Conservation (phyloP, 768 basidiomycete genomes). For the Mycena galopus region DNA sequence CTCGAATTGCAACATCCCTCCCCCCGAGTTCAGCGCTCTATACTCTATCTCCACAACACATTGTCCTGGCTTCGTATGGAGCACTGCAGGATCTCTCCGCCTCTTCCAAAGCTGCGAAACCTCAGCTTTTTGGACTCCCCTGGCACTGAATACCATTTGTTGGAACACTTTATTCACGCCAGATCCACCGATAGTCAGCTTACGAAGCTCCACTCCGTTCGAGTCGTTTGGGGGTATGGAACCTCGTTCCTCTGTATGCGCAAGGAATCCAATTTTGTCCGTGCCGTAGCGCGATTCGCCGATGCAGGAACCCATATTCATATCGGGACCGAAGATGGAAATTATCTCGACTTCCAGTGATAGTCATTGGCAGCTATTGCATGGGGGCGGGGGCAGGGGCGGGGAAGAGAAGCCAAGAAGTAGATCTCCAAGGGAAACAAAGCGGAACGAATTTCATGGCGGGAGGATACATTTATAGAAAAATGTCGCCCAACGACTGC, state of each 20-base stretch:
- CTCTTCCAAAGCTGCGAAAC: neutral
- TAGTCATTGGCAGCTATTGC: neutral
- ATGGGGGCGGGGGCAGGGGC: too few species aligned
- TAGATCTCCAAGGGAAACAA: too few species aligned
- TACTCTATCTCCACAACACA: neutral
- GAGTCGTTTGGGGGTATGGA: neutral
- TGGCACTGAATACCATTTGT: neutral
- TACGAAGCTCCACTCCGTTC: neutral
- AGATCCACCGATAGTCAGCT: neutral
- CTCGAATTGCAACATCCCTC: neutral
- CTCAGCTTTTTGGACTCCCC: neutral
- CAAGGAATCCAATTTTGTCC: neutral
- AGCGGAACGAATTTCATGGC: too few species aligned
- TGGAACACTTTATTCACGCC: neutral
- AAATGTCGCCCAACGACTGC: neutral
- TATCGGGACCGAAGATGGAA: neutral
- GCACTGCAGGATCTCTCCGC: neutral
- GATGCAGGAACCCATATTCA: neutral
- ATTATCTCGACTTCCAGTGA: neutral
- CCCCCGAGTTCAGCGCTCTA: neutral
- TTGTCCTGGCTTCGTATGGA: neutral
- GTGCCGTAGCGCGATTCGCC: too few species aligned
- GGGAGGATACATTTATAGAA: neutral
- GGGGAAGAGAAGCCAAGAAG: too few species aligned
- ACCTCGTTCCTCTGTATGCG: neutral